These are phyloP conservation scores for Penicillium sp. DNA, from an alignment of 2,329 filamentous ascomycete genomes.

Conservation along the genomic window DNA sequence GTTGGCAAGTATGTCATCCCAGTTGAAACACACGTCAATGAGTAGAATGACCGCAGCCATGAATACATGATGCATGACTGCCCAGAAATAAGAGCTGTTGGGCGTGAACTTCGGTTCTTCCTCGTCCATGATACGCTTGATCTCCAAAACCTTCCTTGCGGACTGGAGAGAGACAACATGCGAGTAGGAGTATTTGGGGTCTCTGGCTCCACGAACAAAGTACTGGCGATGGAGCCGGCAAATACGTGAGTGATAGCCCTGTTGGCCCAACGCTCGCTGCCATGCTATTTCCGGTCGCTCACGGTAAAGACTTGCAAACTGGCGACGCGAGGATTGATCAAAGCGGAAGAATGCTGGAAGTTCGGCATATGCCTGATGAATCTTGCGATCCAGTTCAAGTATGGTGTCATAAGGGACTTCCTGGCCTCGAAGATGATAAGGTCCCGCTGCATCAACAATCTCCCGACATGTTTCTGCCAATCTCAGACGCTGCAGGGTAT, in stretches of 20 bases:
- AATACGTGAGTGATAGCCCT: conserved; percentile 37
- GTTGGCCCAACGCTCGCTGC: conserved; percentile 40
- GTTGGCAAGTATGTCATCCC: conserved; percentile 39
- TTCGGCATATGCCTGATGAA: conserved; percentile 33
- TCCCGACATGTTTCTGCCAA: conserved; percentile 44
- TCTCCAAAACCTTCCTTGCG: conserved; percentile 40
- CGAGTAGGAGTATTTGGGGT: conserved; percentile 41
- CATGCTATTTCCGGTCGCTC: conserved; percentile 33
- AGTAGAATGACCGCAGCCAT: conserved; percentile 43
- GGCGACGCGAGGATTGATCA: conserved; percentile 31
- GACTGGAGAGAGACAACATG: conserved; percentile 40
- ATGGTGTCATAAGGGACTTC: conserved; percentile 40
- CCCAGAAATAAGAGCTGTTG: conserved; percentile 33
- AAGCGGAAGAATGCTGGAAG: conserved; percentile 42
- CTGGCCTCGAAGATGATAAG: conserved; percentile 26
- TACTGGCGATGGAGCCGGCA: conserved; percentile 45
- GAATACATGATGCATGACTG: conserved; percentile 43
- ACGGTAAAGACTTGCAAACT: conserved; percentile 31
- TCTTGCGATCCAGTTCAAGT: conserved; percentile 39
- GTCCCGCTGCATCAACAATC: conserved; percentile 40
- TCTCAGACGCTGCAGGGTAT: conserved; percentile 46
- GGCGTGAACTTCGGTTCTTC: conserved; percentile 28
- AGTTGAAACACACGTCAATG: conserved; percentile 45
- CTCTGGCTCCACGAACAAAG: conserved; percentile 39
- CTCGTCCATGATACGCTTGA: conserved; percentile 38